Base-by-base conservation (phyloP, 2,329 filamentous ascomycete genomes). In the Colletotrichum plurivorum region DNA sequence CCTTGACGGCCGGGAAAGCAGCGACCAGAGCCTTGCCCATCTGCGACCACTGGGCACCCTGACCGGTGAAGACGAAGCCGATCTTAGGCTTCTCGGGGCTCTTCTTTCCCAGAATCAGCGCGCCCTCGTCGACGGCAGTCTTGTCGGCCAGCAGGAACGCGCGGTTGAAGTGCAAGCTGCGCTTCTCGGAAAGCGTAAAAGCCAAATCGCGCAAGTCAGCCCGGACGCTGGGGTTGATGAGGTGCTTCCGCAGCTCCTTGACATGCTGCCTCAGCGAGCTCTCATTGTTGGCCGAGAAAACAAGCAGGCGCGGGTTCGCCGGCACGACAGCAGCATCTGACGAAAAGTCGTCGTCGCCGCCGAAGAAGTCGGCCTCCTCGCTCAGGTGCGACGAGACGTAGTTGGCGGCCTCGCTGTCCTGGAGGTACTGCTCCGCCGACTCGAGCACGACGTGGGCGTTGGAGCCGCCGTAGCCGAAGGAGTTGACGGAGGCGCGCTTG, bases 1-100 rank as follows among this genome's bases (percentile, higher is more conserved):
- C 2, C 15, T 71, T 57, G 2, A 65, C 66, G 1, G 56, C 15
- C 1, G 63, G 59, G 8, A 63, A 73, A 2, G 25, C 43, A 10
- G 63, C 20, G 9, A 77, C 36, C 4, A 77, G 57, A 7, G 70
- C 41, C 0, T 20, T 12, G 0, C 72, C 76, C 75, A 78, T 77
- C 1, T 53, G 31, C 8, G 74, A 49, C 75, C 75, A 79, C 51
- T 79, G 77, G 0, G 77, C 77, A 8, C 78, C 78, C 58, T 79
- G 78, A 0, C 77, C 76, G 8, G 78, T 78, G 58, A 78, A 79
- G 5, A 79, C 66, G 9, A 58, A 67, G 0, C 43, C 57, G 4
- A 63, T 2, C 0, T 39, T 31, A 0, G 68, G 45, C 15, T 3
- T 0, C 56, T 55, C 27, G 2, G 41, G 3, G 60, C 70, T 36